phyloP scores from a whole-genome alignment of 2,329 filamentous ascomycete genomes.

The Epichloe aotearoae region DNA sequence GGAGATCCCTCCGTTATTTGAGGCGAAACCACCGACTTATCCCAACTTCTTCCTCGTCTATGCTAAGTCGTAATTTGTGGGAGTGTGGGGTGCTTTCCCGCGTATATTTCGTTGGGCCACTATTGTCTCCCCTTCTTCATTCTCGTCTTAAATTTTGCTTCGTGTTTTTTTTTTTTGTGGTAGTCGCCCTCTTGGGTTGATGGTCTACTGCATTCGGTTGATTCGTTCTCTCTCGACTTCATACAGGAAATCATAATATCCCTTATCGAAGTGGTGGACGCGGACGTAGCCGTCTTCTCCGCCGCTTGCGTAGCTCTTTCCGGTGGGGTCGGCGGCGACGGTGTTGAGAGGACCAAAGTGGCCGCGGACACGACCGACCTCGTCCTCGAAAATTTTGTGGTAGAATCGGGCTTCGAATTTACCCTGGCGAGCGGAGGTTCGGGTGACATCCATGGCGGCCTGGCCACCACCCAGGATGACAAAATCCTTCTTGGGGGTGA shows the following conservation, averaged over 20 bases:
- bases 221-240: slow-evolving; percentile 83
- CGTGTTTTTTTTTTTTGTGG: not conserved
- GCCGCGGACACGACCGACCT: slow-evolving; percentile 91
- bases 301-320: slow-evolving; percentile 85
- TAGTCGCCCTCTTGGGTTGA: not conserved
- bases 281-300: slow-evolving; percentile 98
- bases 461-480: slow-evolving; percentile 97
- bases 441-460: slow-evolving; percentile 97
- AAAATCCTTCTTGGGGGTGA: slow-evolving; percentile 92
- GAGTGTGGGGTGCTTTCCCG: not conserved
- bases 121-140: not conserved
- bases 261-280: slow-evolving; percentile 96
- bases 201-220: slow-evolving; percentile 28
- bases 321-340: slow-evolving; percentile 82
- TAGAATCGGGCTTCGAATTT: slow-evolving; percentile 99
- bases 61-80: not conserved
- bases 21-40: not conserved
- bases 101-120: not conserved
- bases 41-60: not conserved
- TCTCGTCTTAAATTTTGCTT: not conserved
- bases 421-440: slow-evolving; percentile 83
- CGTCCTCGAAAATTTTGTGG: slow-evolving; percentile 99
- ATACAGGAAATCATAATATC: slow-evolving; percentile 97
- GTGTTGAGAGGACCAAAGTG: slow-evolving; percentile 98
- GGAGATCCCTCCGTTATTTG: not conserved